Percentiles rank a stretch among this genome's conserved stretches.
phyloP scores from a whole-genome alignment of 768 basidiomycete species.

The Collybia sordida region DNA sequence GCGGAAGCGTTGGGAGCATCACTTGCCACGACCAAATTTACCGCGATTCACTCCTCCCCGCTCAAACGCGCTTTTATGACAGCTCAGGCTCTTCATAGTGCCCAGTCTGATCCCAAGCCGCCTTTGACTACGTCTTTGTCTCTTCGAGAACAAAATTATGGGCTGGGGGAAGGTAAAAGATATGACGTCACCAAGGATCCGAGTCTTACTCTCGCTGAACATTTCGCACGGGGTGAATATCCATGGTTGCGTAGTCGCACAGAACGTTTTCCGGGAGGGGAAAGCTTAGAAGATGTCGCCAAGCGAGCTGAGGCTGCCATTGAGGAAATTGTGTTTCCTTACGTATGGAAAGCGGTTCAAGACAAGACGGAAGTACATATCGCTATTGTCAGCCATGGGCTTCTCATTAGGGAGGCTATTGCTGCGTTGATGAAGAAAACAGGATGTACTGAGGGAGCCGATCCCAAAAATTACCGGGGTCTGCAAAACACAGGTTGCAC shows the following conservation, averaged over 20 bases:
- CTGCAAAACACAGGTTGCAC: constrained; percentile 74
- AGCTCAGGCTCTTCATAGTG: constrained; percentile 52
- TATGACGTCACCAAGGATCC: constrained; percentile 35
- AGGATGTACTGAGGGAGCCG: constrained; percentile 16
- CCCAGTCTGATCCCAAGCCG: constrained; percentile 46
- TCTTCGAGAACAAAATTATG: constrained; percentile 71
- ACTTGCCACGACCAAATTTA: constrained; percentile 46
- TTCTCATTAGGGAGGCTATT: constrained; percentile 64
- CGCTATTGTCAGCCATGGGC: constrained; percentile 74
- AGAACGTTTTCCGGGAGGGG: constrained; percentile 68
- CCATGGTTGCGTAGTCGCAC: constrained; percentile 45
- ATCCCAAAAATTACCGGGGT: constrained; percentile 39
- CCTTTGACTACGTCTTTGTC: constrained; percentile 46
- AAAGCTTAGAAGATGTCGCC: constrained; percentile 64
- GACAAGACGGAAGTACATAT: constrained; percentile 45
- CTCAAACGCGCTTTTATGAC: constrained; percentile 65
- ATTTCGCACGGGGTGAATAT: constrained; percentile 52
- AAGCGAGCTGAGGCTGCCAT: constrained; percentile 52
- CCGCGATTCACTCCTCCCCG: constrained; percentile 64
- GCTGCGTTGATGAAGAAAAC: constrained; percentile 44
- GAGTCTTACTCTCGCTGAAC: constrained; percentile 39
- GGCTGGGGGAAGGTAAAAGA: constrained; percentile 64
- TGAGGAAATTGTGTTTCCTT: constrained; percentile 52
- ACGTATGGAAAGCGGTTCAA: constrained; percentile 41
- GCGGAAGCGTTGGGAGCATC: constrained; percentile 59